Conservation (phyloP, 352 stramenopile species). For the Pythium periplocum region DNA sequence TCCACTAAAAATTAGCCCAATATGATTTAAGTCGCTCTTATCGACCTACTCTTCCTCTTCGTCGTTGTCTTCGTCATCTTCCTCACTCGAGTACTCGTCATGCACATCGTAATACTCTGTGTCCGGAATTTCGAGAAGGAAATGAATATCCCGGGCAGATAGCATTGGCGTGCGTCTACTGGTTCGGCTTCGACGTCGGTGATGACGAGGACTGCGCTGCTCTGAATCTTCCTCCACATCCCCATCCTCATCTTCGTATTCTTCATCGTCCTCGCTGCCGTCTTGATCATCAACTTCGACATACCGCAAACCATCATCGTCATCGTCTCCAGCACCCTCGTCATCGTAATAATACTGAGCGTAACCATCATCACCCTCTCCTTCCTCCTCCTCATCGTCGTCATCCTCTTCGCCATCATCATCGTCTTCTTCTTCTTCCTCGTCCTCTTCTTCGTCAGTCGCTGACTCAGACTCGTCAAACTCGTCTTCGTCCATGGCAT, state of each 20-base stretch:
- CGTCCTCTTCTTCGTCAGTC: constrained; percentile 36
- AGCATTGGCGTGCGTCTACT: constrained; percentile 12
- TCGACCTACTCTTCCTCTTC: no score
- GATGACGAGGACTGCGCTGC: not conserved
- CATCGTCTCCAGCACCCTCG: constrained; percentile 24
- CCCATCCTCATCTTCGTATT: constrained; percentile 29
- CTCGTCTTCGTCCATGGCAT: constrained; percentile 72
- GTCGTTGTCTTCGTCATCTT: constrained; percentile 43
- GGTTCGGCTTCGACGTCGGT: constrained; percentile 15
- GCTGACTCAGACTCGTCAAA: constrained; percentile 52
- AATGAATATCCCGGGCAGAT: constrained; percentile 44
- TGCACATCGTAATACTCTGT: constrained; percentile 65
- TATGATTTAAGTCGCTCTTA: no score
- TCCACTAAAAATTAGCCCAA: no score
- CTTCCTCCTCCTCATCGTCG: constrained; percentile 27
- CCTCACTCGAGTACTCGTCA: constrained; percentile 70
- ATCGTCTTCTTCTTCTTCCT: constrained; percentile 41
- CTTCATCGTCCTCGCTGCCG: constrained; percentile 28
- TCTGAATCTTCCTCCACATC: constrained; percentile 4
- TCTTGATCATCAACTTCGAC: constrained; percentile 14
- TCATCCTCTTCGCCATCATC: constrained; percentile 39
- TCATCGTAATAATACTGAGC: constrained; percentile 24
- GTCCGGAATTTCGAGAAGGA: constrained; percentile 71
- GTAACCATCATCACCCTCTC: constrained; percentile 17
- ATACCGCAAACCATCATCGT: constrained; percentile 11